Evolutionary conservation across 1,284 basidiomycete species (phyloP), one percentile per base, ranked within the genome.

Genomic region (Fomes fomentarius): DNA sequence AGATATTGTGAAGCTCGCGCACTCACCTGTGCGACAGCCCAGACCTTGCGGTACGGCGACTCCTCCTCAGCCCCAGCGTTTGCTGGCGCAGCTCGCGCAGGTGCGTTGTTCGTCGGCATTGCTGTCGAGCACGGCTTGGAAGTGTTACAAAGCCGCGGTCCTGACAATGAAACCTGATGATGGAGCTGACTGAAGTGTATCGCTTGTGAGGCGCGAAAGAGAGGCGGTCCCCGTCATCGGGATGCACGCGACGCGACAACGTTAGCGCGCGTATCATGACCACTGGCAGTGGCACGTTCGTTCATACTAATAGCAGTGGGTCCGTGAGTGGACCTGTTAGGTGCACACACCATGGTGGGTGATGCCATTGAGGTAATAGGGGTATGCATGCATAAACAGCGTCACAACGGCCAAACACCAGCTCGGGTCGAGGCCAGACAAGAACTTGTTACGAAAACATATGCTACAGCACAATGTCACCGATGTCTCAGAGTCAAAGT

Each of bases 11-110:
- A 26, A 11, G 17, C 37, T 25, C 15, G 34, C 3, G 14, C 15
- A 66, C 75, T 48, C 57, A 84, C 83, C 76, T 84, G 82, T 41
- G 72, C 75, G 55, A 83, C 68, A 43, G 71, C 71, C 43, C 81
- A 61, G 26, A 74, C 47, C 49, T 65, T 68, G 42, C 65, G 61
- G 43, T 67, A 64, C 21, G 69, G 52, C 1, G 66, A 65, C 38
- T 68, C 64, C 50, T 72, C 63, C 22, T 66, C 54, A 30, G 50
- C 58, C 9, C 50, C 48, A 47, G 60, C 60, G 45, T 56, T 57
- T 5, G 65, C 64, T 45, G 59, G 59, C 31, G 60, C 60, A 40
- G 55, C 56, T 35, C 50, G 58, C 14, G 65, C 62, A 28, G 64
- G 60, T 33, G 62, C 60, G 52, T 61, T 58, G 35, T 51, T 56